Evolutionary conservation across 2,329 filamentous ascomycete genomes (phyloP).

Genomic region (Diaporthe australafricana): DNA sequence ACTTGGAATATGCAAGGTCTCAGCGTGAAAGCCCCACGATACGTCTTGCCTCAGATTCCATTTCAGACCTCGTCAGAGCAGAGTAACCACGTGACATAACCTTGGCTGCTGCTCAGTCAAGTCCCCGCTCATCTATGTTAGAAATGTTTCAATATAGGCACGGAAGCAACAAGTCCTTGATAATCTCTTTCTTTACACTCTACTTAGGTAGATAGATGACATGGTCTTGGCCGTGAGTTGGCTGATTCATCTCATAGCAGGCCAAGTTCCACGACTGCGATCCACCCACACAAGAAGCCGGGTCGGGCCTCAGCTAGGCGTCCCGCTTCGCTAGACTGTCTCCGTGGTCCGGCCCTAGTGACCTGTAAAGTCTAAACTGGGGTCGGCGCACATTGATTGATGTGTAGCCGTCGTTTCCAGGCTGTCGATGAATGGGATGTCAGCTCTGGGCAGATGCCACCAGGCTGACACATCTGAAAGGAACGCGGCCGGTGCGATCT

Average conservation of each 20-base stretch:
- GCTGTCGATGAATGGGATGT: not conserved
- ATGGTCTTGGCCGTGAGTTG: not conserved
- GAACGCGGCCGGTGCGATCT: not conserved
- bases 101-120: not conserved
- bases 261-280: not conserved
- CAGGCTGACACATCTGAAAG: not conserved
- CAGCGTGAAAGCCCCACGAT: not conserved
- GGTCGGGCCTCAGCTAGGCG: conserved; percentile 3
- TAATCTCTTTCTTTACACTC: no score
- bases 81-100: not conserved
- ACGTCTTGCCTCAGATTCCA: no score
- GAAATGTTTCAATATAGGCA: not conserved
- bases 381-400: not conserved
- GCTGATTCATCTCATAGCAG: not conserved
- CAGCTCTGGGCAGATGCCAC: not conserved
- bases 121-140: not conserved
- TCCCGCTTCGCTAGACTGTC: not conserved
- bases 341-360: not conserved
- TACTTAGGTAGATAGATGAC: no score
- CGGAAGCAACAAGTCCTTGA: no score
- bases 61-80: not conserved
- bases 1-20: no score
- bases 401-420: not conserved
- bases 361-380: not conserved
- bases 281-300: not conserved